Evolutionary conservation across 2,329 filamentous ascomycete species (phyloP).

Genomic region (Aspergillus fumigatus): DNA sequence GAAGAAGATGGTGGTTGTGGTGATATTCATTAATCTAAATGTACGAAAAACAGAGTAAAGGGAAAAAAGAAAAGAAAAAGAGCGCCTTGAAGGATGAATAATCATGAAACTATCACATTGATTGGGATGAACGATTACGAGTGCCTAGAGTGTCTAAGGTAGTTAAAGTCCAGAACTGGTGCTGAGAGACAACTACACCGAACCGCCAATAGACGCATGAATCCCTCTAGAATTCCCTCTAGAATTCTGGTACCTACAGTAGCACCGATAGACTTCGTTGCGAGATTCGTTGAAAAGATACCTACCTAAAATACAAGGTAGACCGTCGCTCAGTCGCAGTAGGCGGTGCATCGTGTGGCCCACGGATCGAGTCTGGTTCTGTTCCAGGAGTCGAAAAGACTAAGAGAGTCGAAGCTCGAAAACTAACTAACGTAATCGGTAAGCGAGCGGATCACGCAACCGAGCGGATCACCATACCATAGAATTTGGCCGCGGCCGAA

Average conservation of each 20-base stretch:
- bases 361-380: conserved; percentile 16
- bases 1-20: neutral
- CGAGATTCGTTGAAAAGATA: too few species aligned
- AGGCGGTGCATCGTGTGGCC: conserved; percentile 5
- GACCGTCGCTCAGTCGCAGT: neutral
- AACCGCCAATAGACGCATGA: neutral
- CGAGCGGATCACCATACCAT: too few species aligned
- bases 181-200: neutral
- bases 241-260: neutral
- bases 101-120: neutral
- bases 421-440: too few species aligned
- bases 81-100: neutral
- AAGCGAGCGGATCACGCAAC: too few species aligned
- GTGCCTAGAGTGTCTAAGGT: neutral
- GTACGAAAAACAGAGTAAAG: neutral
- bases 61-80: neutral
- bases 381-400: conserved; percentile 8
- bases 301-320: too few species aligned
- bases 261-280: neutral
- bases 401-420: neutral
- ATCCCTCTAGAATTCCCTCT: neutral
- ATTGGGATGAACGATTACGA: conserved; percentile 1
- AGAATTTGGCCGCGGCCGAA: too few species aligned
- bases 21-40: neutral
- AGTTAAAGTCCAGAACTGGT: conserved; percentile 9